phyloP scores from a whole-genome alignment of 2,329 filamentous ascomycete species.

The Talaromyces amestolkiae region DNA sequence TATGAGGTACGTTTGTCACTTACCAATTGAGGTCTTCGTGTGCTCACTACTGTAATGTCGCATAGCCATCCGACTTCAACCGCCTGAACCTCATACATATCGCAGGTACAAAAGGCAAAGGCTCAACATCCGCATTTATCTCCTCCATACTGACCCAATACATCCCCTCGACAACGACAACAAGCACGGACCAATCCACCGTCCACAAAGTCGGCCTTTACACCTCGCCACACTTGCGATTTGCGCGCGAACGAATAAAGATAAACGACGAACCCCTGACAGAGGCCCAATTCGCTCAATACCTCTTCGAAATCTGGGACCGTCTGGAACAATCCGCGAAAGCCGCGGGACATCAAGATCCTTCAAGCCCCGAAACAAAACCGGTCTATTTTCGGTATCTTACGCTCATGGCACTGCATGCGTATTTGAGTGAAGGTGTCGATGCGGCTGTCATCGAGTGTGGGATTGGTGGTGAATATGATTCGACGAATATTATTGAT shows the following conservation, averaged over 20 bases:
- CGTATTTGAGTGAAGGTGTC: slow-evolving; percentile 74
- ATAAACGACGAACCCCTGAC: slow-evolving; percentile 71
- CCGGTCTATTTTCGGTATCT: slow-evolving; percentile 92
- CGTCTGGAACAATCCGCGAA: slow-evolving; percentile 55
- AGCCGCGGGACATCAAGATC: slow-evolving; percentile 49
- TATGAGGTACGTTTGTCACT: slow-evolving; percentile 60
- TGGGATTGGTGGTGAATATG: slow-evolving; percentile 90
- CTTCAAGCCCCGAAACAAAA: slow-evolving; percentile 59
- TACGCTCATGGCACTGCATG: slow-evolving; percentile 82
- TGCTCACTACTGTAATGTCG: not conserved
- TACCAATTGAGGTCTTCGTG: not conserved
- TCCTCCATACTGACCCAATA: slow-evolving; percentile 73
- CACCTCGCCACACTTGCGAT: slow-evolving; percentile 81
- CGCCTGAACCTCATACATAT: slow-evolving; percentile 70
- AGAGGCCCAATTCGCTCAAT: slow-evolving; percentile 66
- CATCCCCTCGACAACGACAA: slow-evolving; percentile 29
- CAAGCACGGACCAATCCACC: slow-evolving; percentile 30
- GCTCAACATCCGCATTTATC: slow-evolving; percentile 80
- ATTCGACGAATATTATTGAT: slow-evolving; percentile 81
- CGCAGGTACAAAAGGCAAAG: slow-evolving; percentile 92
- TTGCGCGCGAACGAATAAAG: slow-evolving; percentile 79
- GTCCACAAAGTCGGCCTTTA: slow-evolving; percentile 69
- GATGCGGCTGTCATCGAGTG: slow-evolving; percentile 82
- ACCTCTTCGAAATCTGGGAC: slow-evolving; percentile 86
- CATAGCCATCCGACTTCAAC: slow-evolving; percentile 61